A percentile compares a stretch with the other conserved stretches of the same genome.
Evolutionary conservation across 1,284 basidiomycete species (phyloP).

Genomic region (Coniophora puteana): DNA sequence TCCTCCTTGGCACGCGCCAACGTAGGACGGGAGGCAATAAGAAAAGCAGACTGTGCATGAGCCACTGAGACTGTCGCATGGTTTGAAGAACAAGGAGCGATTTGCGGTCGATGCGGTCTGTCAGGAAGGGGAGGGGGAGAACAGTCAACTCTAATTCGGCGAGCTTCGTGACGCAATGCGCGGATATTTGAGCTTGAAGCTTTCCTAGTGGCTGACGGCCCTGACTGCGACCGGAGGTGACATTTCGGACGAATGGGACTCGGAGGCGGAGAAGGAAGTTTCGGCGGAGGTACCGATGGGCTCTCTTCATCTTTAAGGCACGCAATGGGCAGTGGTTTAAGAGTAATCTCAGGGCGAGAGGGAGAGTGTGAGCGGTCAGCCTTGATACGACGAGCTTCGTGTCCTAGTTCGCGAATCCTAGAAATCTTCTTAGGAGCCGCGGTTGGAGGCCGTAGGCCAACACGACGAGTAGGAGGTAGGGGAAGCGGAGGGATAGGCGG

Average conservation of each 20-base stretch:
- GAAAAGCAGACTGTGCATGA: too few species aligned
- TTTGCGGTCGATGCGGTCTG: constrained; percentile 1
- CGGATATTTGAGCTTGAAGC: constrained; percentile 1
- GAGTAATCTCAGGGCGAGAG: background rate
- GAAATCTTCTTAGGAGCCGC: background rate
- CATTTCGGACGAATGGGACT: constrained; percentile 2
- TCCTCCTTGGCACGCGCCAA: background rate
- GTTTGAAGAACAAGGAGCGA: too few species aligned
- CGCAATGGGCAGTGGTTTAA: constrained; percentile 1
- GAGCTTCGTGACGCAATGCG: background rate
- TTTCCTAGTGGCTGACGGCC: too few species aligned
- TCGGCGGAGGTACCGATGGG: background rate
- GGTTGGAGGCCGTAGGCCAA: background rate
- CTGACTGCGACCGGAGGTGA: background rate
- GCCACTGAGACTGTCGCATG: too few species aligned
- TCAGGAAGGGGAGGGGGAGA: constrained; percentile 3
- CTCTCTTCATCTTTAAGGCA: constrained; percentile 2
- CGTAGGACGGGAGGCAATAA: background rate
- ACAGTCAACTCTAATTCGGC: constrained; percentile 1
- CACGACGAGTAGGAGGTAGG: constrained; percentile 1
- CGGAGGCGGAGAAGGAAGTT: background rate
- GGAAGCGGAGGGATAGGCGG: background rate
- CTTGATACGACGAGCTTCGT: background rate
- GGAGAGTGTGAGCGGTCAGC: background rate
- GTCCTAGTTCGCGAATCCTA: constrained; percentile 1